Conservation (phyloP, 805 yeast genomes). For the Wickerhamomyces strasburgensis region DNA sequence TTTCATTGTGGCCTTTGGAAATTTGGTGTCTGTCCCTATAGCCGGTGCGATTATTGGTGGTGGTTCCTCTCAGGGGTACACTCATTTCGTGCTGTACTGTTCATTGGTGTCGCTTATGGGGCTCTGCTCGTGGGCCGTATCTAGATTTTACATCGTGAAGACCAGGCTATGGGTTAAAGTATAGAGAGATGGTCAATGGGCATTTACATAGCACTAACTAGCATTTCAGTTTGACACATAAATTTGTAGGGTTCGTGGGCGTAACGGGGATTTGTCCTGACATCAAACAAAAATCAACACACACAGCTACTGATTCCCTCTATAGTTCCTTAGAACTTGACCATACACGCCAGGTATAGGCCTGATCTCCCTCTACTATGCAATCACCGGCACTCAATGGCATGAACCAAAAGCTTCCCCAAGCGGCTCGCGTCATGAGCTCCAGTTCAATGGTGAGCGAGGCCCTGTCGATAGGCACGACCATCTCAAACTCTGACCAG, state of each 20-base stretch:
- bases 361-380: not conserved
- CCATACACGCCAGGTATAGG: no score
- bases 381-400: not conserved
- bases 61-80: constrained; percentile 6
- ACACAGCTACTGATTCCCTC: no score
- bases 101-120: constrained; percentile 11
- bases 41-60: constrained; percentile 43
- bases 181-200: no score
- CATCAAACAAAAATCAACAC: no score
- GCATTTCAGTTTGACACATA: not conserved
- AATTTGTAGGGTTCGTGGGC: no score
- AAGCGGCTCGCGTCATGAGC: not conserved
- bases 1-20: constrained; percentile 50
- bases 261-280: no score
- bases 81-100: constrained; percentile 32
- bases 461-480: not conserved
- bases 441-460: not conserved
- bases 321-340: no score
- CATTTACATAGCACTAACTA: no score
- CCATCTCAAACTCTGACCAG: not conserved
- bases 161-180: constrained; percentile 10
- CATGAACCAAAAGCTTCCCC: not conserved
- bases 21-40: constrained; percentile 42
- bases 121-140: constrained; percentile 5
- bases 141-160: constrained; percentile 12